Percentiles rank a stretch among this genome's conserved stretches.
Conservation (phyloP, 805 yeast species). For the Starmerella apicola region DNA sequence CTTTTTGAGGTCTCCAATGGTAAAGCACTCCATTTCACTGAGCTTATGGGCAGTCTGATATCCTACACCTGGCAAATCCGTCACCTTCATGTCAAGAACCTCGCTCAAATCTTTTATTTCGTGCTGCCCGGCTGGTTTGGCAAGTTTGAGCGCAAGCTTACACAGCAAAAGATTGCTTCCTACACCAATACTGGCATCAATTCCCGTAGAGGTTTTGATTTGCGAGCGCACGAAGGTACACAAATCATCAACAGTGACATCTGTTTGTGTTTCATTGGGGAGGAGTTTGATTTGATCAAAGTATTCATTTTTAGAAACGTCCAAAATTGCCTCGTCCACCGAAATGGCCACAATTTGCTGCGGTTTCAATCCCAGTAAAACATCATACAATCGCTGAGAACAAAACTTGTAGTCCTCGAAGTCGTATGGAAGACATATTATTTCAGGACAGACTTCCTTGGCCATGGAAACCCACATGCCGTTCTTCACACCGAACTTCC, state of each 20-base stretch:
- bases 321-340: slow-evolving; percentile 82
- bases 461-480: slow-evolving; percentile 87
- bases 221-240: slow-evolving; percentile 23
- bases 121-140: slow-evolving; percentile 67
- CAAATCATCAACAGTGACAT: slow-evolving; percentile 5
- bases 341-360: slow-evolving; percentile 62
- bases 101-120: slow-evolving; percentile 27
- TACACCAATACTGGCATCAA: slow-evolving; percentile 73
- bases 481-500: slow-evolving; percentile 63
- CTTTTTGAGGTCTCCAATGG: slow-evolving; percentile 33
- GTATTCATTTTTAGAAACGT: slow-evolving; percentile 33
- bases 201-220: slow-evolving; percentile 31
- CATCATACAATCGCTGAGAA: slow-evolving; percentile 53
- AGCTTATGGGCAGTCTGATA: slow-evolving; percentile 36
- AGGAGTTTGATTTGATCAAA: too few relatives aligned
- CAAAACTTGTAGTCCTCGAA: slow-evolving; percentile 58
- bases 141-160: slow-evolving; percentile 54
- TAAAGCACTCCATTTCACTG: slow-evolving; percentile 26
- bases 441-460: slow-evolving; percentile 47
- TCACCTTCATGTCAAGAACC: slow-evolving; percentile 20
- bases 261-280: too few relatives aligned
- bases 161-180: slow-evolving; percentile 65
- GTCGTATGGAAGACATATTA: slow-evolving; percentile 56
- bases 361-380: slow-evolving; percentile 36
- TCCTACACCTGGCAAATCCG: slow-evolving; percentile 36